Evolutionary conservation across 805 yeast species (phyloP).

Genomic region (Candida rishiriensis): DNA sequence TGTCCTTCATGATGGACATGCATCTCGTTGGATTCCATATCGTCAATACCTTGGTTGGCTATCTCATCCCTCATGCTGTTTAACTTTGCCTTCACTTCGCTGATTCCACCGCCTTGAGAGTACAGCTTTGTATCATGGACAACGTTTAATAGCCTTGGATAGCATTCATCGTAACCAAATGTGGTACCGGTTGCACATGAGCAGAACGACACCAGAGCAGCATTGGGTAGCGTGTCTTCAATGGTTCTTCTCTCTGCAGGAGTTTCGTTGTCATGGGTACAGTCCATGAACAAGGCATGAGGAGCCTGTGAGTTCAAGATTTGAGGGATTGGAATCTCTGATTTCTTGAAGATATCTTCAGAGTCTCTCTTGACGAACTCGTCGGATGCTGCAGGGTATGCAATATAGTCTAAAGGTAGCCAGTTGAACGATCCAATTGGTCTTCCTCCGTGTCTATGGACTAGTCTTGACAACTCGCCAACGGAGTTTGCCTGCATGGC

Average conservation of each 20-base stretch:
- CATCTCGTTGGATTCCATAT: slow-evolving; percentile 65
- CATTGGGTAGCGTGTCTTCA: slow-evolving; percentile 92
- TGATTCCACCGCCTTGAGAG: slow-evolving; percentile 60
- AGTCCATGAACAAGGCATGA: slow-evolving; percentile 95
- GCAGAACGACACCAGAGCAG: slow-evolving; percentile 90
- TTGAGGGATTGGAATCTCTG: slow-evolving; percentile 67
- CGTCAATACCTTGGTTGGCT: slow-evolving; percentile 54
- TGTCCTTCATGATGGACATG: slow-evolving; percentile 93
- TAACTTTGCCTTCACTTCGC: slow-evolving; percentile 59
- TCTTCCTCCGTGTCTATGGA: slow-evolving; percentile 90
- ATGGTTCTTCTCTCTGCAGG: slow-evolving; percentile 87
- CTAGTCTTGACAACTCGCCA: slow-evolving; percentile 76
- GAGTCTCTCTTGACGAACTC: slow-evolving; percentile 17
- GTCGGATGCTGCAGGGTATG: slow-evolving; percentile 55
- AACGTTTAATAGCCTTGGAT: slow-evolving; percentile 74
- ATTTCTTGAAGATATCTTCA: slow-evolving; percentile 34
- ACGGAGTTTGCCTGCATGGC: slow-evolving; percentile 97
- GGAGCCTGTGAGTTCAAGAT: slow-evolving; percentile 68
- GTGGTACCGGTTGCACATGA: slow-evolving; percentile 93
- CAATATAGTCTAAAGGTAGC: slow-evolving; percentile 69
- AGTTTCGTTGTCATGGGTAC: slow-evolving; percentile 93
- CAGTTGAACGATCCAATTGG: slow-evolving; percentile 90
- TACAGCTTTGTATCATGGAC: slow-evolving; percentile 73
- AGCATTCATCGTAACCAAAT: slow-evolving; percentile 90
- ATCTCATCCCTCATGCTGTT: slow-evolving; percentile 54